Evolutionary conservation across 179 eudicot genomes (phyloP), one percentile per base, ranked within the genome.

Genomic region (Vitellaria paradoxa): DNA sequence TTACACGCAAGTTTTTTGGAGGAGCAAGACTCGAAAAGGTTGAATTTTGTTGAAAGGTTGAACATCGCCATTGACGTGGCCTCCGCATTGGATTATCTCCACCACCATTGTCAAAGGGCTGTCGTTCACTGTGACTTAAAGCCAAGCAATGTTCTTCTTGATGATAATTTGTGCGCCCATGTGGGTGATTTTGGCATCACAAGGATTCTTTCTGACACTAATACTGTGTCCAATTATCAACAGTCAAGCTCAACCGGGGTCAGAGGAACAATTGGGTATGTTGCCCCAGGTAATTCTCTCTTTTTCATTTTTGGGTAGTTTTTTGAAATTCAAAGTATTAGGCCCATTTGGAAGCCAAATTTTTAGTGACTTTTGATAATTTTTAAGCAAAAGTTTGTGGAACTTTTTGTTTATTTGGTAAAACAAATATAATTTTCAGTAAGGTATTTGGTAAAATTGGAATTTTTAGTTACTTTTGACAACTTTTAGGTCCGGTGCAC

Each of bases 191-290:
- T 82, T 78, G 85, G 82, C 46, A 53, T 82, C 55, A 76, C 69
- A 17, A 79, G 69, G 26, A 66, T 82, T 30, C 70, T 82, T 49
- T 4, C 9, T 9, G 49, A 21, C 50, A 26, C 64, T 13, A 8
- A 65, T 52, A 40, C n/a, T n/a, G 37, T 9, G 17, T 23, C 15
- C 47, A 20, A 49, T 60, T 17, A 21, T 24, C 4, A 30, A 5
- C 65, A 55, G 65, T 37, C 53, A 2, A 73, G 75, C 62, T 72
- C 84, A 55, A 26, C 70, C 70, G 72, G 26, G 6, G 20, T 82
- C 11, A 78, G 53, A 70, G 85, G 85, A 75, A 78, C 82, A 21
- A 49, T 82, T 62, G 85, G 85, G 37, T 82, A 82, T 63, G 82
- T 80, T 37, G 75, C 85, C 50, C 82, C 85, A 75, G 85, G 85